Percentiles rank a stretch among this genome's conserved stretches.
Conservation (phyloP, 78 protist species). For the Speleostelium caveatum region DNA sequence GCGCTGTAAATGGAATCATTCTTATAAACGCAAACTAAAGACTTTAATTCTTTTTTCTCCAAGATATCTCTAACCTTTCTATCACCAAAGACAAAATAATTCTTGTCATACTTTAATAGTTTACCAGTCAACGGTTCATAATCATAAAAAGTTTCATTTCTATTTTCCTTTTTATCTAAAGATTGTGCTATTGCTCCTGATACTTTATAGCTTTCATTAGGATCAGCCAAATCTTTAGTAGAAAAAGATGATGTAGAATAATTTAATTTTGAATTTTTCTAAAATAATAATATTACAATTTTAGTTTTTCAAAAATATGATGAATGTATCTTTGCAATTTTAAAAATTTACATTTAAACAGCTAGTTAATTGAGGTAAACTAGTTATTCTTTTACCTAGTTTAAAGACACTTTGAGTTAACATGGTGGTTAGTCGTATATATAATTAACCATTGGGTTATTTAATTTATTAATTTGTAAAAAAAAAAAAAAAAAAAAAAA, state of each 20-base stretch:
- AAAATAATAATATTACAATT: too few relatives aligned
- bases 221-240: too few relatives aligned
- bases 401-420: too few relatives aligned
- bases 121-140: slow-evolving; percentile 22
- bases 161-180: slow-evolving; percentile 2
- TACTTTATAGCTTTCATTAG: too few relatives aligned
- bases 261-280: background rate
- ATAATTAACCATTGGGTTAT: too few relatives aligned
- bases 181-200: too few relatives aligned
- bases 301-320: background rate
- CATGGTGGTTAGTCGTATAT: too few relatives aligned
- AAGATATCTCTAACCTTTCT: slow-evolving; percentile 22
- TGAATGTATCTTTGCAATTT: too few relatives aligned
- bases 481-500: slow-evolving; percentile 1
- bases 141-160: slow-evolving; percentile 35
- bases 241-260: too few relatives aligned
- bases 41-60: background rate
- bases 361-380: too few relatives aligned
- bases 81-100: slow-evolving; percentile 73
- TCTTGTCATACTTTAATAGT: background rate
- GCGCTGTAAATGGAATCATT: slow-evolving; percentile 23
- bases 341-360: too few relatives aligned
- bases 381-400: too few relatives aligned
- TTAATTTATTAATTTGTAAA: background rate
- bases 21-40: background rate